phyloP scores from a whole-genome alignment of 805 yeast genomes.

The Wickerhamomyces xylosicus region DNA sequence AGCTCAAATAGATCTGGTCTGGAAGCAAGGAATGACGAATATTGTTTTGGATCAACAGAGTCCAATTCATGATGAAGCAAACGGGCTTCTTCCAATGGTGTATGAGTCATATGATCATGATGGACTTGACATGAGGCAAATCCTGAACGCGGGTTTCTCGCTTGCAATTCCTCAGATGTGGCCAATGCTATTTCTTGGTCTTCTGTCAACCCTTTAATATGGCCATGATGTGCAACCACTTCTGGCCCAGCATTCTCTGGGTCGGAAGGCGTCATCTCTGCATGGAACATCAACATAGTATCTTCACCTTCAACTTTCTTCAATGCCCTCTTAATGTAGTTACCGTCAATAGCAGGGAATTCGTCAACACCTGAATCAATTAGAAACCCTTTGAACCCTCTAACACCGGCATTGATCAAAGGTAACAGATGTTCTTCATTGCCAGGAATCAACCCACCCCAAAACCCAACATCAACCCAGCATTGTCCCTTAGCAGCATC shows the following conservation, averaged over 20 bases:
- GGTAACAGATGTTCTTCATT: conserved; percentile 65
- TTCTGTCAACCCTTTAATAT: conserved; percentile 28
- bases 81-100: conserved; percentile 35
- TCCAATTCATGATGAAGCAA: conserved; percentile 29
- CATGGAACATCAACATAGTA: conserved; percentile 85
- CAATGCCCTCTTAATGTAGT: conserved; percentile 62
- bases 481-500: conserved; percentile 53
- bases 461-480: conserved; percentile 91
- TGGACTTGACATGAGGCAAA: conserved; percentile 23
- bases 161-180: conserved; percentile 41
- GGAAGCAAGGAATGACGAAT: conserved; percentile 38
- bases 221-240: conserved; percentile 1
- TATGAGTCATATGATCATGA: conserved; percentile 15
- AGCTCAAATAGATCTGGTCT: conserved; percentile 86
- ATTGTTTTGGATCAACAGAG: conserved; percentile 17
- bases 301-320: conserved; percentile 44
- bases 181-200: conserved; percentile 45
- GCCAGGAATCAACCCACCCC: conserved; percentile 91
- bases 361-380: conserved; percentile 96
- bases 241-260: conserved; percentile 22
- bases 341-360: conserved; percentile 70
- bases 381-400: conserved; percentile 90
- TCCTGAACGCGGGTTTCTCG: conserved; percentile 52
- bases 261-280: conserved; percentile 60
- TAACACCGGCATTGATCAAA: conserved; percentile 73